Evolutionary conservation across 345 rosid species (phyloP).

Genomic region (Pugionium dolabratum): DNA sequence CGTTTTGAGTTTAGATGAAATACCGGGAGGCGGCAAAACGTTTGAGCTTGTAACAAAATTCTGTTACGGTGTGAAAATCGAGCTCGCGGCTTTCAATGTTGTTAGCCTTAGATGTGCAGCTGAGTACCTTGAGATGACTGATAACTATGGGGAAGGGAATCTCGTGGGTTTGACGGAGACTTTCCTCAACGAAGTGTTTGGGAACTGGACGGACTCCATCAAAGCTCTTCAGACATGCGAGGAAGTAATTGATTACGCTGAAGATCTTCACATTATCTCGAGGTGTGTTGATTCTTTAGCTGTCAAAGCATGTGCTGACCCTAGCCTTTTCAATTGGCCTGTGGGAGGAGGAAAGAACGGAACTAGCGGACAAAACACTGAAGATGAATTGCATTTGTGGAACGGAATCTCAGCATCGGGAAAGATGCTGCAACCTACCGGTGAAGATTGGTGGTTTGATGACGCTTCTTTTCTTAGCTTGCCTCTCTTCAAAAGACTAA

Average conservation of each 20-base stretch:
- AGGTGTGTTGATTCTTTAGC: slow-evolving; percentile 75
- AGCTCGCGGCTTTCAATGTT: slow-evolving; percentile 55
- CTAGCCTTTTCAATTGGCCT: slow-evolving; percentile 61
- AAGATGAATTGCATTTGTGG: slow-evolving; percentile 48
- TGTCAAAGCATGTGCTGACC: slow-evolving; percentile 65
- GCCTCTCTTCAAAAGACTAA: slow-evolving; percentile 53
- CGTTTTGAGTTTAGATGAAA: slow-evolving; percentile 53
- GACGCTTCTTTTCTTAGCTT: slow-evolving; percentile 60
- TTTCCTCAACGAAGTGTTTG: slow-evolving; percentile 59
- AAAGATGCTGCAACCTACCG: slow-evolving; percentile 43
- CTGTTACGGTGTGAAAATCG: slow-evolving; percentile 66
- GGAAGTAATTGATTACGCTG: slow-evolving; percentile 57
- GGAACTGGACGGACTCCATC: slow-evolving; percentile 63
- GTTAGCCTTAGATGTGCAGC: slow-evolving; percentile 74
- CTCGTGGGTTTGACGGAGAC: slow-evolving; percentile 56
- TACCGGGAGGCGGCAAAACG: slow-evolving; percentile 72
- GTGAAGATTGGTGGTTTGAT: slow-evolving; percentile 82
- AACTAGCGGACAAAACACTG: slow-evolving; percentile 29
- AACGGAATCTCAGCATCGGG: slow-evolving; percentile 57
- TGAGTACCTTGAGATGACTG: slow-evolving; percentile 66
- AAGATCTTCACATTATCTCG: slow-evolving; percentile 68
- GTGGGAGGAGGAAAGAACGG: slow-evolving; percentile 33
- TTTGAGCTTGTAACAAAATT: slow-evolving; percentile 60
- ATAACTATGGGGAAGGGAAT: slow-evolving; percentile 63
- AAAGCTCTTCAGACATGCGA: slow-evolving; percentile 73